phyloP scores from a whole-genome alignment of 2,329 filamentous ascomycete species.

The Cladosporium cucumerinum region DNA sequence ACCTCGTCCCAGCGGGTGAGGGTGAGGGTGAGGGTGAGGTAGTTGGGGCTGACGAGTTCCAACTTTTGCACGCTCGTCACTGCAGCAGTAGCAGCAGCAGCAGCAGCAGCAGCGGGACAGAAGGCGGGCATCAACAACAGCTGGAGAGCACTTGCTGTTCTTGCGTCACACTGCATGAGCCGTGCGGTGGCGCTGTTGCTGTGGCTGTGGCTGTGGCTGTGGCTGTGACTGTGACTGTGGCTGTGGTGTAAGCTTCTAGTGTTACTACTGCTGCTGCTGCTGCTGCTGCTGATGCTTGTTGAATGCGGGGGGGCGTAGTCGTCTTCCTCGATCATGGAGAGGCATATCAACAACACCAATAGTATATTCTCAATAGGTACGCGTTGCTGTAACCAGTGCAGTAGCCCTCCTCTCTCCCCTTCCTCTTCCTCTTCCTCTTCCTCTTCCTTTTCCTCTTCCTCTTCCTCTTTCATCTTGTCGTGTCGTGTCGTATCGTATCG shows the following conservation, averaged over 20 bases:
- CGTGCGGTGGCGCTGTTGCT: not conserved
- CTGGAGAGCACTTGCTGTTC: not conserved
- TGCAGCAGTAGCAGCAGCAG: not conserved
- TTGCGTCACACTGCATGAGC: conserved; percentile 13
- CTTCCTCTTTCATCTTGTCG: not conserved
- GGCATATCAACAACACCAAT: not conserved
- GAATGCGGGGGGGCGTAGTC: not conserved
- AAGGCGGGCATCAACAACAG: not conserved
- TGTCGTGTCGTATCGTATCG: no score
- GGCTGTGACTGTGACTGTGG: no score
- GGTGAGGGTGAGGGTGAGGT: not conserved
- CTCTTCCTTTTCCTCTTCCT: no score
- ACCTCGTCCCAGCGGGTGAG: conserved; percentile 8
- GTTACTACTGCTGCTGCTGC: no score
- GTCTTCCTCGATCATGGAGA: not conserved
- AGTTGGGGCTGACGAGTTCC: not conserved
- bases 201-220: not conserved
- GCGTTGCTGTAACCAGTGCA: not conserved
- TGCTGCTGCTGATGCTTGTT: not conserved
- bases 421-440: not conserved
- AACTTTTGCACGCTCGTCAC: not conserved
- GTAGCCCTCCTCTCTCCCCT: not conserved
- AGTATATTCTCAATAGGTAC: not conserved
- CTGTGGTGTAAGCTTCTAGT: not conserved
- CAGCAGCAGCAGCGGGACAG: not conserved